phyloP scores from a whole-genome alignment of 495 filamentous ascomycete species.

The Venustampulla echinocandica region DNA sequence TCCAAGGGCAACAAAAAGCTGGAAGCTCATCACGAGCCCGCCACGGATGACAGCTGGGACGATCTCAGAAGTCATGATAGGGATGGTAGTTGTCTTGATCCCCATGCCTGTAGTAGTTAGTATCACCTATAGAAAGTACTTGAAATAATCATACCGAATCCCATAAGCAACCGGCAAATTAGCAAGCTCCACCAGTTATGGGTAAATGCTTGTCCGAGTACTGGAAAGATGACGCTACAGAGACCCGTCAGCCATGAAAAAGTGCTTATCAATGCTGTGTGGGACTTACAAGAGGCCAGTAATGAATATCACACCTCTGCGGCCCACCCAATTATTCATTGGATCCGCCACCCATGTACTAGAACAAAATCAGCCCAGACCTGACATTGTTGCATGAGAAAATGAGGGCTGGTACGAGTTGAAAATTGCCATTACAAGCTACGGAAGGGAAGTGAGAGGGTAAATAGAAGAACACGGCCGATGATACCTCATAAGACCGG shows the following conservation, averaged over 20 bases:
- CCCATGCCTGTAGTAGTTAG: no score
- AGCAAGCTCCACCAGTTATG: constrained; percentile 57
- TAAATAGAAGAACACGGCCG: no score
- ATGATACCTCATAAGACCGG: no score
- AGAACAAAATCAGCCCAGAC: background rate
- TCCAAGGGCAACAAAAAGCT: constrained; percentile 78
- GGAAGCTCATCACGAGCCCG: constrained; percentile 78
- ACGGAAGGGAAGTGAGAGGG: no score
- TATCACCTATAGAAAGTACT: no score
- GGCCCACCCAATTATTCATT: background rate
- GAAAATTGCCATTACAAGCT: no score
- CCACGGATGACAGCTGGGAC: constrained; percentile 65
- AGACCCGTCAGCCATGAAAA: background rate
- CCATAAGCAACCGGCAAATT: constrained; percentile 54
- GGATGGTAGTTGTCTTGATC: constrained; percentile 49
- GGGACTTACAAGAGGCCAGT: background rate
- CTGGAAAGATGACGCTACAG: background rate
- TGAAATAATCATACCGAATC: no score
- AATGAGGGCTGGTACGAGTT: no score
- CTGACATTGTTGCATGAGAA: no score
- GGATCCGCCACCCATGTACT: background rate
- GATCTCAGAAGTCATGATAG: constrained; percentile 72
- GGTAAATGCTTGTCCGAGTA: constrained; percentile 41
- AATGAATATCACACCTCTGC: background rate
- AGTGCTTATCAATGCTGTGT: background rate